These are phyloP conservation scores for Haplographium delicatum DNA, from an alignment of 495 filamentous ascomycete species.

Conservation along the genomic window DNA sequence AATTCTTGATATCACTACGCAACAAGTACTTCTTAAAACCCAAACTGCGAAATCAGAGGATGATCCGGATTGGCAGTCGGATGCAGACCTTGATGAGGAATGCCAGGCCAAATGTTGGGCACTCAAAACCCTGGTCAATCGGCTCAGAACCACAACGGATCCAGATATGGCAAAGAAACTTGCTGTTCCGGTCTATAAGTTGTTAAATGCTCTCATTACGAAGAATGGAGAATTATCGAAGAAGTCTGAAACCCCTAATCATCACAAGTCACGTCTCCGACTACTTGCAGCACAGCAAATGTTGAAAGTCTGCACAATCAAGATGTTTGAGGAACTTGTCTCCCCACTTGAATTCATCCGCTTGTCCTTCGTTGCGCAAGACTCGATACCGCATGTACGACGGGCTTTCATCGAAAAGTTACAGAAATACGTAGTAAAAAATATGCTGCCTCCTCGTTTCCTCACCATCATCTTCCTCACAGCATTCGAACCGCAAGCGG, in stretches of 20 bases:
- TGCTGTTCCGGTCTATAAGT: conserved; percentile 64
- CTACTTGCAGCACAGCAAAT: conserved; percentile 76
- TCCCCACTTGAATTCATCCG: conserved; percentile 68
- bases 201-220: conserved; percentile 68
- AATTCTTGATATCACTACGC: conserved; percentile 73
- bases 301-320: conserved; percentile 73
- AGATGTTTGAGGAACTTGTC: conserved; percentile 72
- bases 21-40: conserved; percentile 67
- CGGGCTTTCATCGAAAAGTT: conserved; percentile 73
- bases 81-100: conserved; percentile 70
- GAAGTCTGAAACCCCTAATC: conserved; percentile 62
- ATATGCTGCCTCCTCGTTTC: conserved; percentile 68
- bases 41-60: conserved; percentile 47
- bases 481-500: conserved; percentile 74
- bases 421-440: conserved; percentile 74
- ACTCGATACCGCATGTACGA: conserved; percentile 66
- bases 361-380: conserved; percentile 74
- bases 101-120: conserved; percentile 80
- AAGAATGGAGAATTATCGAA: conserved; percentile 76
- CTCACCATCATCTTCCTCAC: conserved; percentile 84
- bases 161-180: conserved; percentile 56
- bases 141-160: conserved; percentile 61
- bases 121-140: conserved; percentile 84
- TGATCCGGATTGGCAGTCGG: conserved; percentile 60
- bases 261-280: conserved; percentile 71